Evolutionary conservation across 2,329 filamentous ascomycete species (phyloP), one percentile per base, ranked within the genome.

Genomic region (Cladosporium sp.): DNA sequence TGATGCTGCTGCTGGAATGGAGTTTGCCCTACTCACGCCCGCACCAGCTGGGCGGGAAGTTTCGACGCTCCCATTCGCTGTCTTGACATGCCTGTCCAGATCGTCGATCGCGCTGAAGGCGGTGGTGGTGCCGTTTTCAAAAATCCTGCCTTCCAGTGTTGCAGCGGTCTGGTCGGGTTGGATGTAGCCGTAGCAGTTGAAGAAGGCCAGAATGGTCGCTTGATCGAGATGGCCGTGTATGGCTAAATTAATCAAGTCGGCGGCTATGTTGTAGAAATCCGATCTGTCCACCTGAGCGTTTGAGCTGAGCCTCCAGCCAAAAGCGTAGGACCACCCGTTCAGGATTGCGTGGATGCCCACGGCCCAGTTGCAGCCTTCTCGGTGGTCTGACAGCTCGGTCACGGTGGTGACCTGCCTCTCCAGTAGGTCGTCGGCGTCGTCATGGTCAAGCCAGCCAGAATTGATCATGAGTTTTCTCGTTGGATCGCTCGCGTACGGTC

Each of bases 171-270:
- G 27, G 20, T 39, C 47, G 8, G 34, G 20, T 19, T 15, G 7
- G 12, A 39, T 37, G 34, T 50, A 50, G 11, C 38, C 40, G 20
- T 43, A 43, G 40, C 47, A 50, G 9, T 50, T 32, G 38, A 50
- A 44, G 47, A 50, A 50, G 32, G 41, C 32, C 15, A 37, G 17
- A 7, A 50, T 50, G 38, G 17, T 39, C 18, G 27, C 7, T 11
- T 39, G 22, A 13, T 22, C n/a, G 9, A 50, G 19, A 22, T 18
- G 17, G 3, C 22, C 22, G 20, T 27, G 36, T n/a, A 50, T n/a
- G 17, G 30, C 47, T 17, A 39, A 7, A 18, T 50, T 50, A 32
- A 50, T 38, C 39, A 50, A 15, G 12, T 37, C 27, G 12, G 37
- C 27, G 5, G 32, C 47, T 15, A 19, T 44, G 7, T 29, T 18